Evolutionary conservation across 306 rosid species (phyloP), one percentile per base, ranked within the genome.

Genomic region (Argentina anserina): DNA sequence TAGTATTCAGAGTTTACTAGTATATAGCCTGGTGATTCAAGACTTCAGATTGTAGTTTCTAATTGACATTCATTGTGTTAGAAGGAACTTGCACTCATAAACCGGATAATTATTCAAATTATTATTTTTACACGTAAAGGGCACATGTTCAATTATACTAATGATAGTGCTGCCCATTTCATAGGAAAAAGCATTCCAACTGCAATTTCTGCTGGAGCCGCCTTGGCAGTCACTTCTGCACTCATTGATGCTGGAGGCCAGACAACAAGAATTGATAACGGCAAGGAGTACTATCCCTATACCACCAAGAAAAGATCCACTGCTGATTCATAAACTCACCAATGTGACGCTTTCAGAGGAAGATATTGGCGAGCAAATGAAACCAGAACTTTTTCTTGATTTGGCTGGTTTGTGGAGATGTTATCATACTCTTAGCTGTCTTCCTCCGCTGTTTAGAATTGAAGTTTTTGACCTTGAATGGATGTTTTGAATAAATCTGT

Each of bases 121-220:
- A n/a, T n/a, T n/a, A n/a, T n/a, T n/a, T n/a, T n/a, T n/a, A n/a
- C n/a, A n/a, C n/a, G n/a, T n/a, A n/a, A n/a, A n/a, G n/a, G n/a
- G n/a, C 12, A 70, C 12, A 3, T 59, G 9, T 39, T 31, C 12
- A 49, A 39, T 53, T 65, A 53, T 14, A 76, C 56, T 79, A 68
- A 72, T 62, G 61, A 23, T 47, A 45, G 33, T 60, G 69, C 50
- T 60, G 36, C 46, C 63, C 83, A 46, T 85, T 69, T 81, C 77
- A 77, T 78, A 94, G 99, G 87, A 81, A 88, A 82, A 85, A 94
- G 90, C 87, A 88, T 94, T 78, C 70, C 87, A 74, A 88, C 90
- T 5, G 99, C 99, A 67, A 62, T 94, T 76, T 83, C 97, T 53
- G 97, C 99, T 5, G 99, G 99, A 78, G 66, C 96, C 28, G 97